Evolutionary conservation across 805 yeast genomes (phyloP).

Genomic region (Myxozyma kluyveri): DNA sequence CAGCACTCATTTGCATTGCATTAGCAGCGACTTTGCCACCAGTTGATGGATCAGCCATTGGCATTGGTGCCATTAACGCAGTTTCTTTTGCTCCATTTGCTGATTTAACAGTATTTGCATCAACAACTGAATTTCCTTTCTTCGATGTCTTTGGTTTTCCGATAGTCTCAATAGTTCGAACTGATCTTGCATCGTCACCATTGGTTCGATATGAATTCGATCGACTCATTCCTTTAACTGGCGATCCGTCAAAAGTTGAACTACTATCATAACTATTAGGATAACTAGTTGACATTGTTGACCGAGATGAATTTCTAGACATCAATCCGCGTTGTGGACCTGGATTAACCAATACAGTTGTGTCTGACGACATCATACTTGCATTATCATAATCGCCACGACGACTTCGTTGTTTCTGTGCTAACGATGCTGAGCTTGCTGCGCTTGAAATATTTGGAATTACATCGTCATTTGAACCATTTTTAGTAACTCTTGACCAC

Average conservation of each 20-base stretch:
- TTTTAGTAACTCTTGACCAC: no score
- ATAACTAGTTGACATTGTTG: not conserved
- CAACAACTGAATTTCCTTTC: not conserved
- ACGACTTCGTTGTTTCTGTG: conserved; percentile 17
- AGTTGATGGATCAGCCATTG: conserved; percentile 15
- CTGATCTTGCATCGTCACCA: conserved; percentile 10
- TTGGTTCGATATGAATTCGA: conserved; percentile 2
- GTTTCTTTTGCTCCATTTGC: conserved; percentile 25
- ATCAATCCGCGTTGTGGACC: not conserved
- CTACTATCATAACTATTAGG: not conserved
- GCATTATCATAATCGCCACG: conserved; percentile 4
- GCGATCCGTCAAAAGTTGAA: not conserved
- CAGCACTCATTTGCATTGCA: conserved; percentile 1
- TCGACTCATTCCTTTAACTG: not conserved
- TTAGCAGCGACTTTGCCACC: not conserved
- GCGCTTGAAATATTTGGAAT: not conserved
- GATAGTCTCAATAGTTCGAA: conserved; percentile 19
- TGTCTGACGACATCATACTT: conserved; percentile 16
- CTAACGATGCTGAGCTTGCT: not conserved
- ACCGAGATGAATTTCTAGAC: not conserved
- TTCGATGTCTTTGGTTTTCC: conserved; percentile 16
- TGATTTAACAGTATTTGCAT: conserved; percentile 19
- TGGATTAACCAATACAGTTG: conserved; percentile 3
- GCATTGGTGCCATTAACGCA: conserved; percentile 24
- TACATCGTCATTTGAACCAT: not conserved